These are phyloP conservation scores for Kwoniella heveanensis DNA, from an alignment of 768 basidiomycete genomes.

Conservation along the genomic window DNA sequence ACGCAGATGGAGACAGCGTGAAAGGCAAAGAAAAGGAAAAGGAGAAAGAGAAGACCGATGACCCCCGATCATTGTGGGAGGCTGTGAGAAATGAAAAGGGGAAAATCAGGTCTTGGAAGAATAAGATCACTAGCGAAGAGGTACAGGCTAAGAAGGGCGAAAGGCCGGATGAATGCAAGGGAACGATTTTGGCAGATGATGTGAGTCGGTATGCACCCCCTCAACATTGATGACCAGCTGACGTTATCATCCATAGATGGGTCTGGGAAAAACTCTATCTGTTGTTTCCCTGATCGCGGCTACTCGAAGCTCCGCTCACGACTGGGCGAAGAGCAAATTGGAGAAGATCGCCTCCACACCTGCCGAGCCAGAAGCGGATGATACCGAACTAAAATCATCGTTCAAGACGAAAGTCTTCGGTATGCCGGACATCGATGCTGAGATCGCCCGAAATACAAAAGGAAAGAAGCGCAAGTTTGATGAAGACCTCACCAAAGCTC, in stretches of 20 bases:
- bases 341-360: constrained; percentile 58
- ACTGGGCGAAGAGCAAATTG: constrained; percentile 61
- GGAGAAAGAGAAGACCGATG: constrained; percentile 26
- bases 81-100: constrained; percentile 53
- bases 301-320: constrained; percentile 70
- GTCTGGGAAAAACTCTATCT: constrained; percentile 94
- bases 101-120: constrained; percentile 64
- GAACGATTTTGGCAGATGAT: constrained; percentile 94
- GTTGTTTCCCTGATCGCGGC: constrained; percentile 90
- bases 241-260: constrained; percentile 69
- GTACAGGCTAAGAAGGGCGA: constrained; percentile 53
- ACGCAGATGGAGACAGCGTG: constrained; percentile 33
- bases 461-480: constrained; percentile 73
- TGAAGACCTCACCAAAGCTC: constrained; percentile 45
- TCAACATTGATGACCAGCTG: neutral
- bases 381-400: constrained; percentile 28
- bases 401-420: constrained; percentile 68
- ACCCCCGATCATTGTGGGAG: constrained; percentile 59
- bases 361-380: constrained; percentile 22
- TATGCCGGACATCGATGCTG: constrained; percentile 64
- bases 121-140: constrained; percentile 81
- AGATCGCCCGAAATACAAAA: constrained; percentile 57
- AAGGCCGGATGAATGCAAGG: constrained; percentile 66
- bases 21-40: constrained; percentile 60
- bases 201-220: constrained; percentile 60